Conservation (phyloP, 495 filamentous ascomycete genomes). For the Aspergillus carlsbadensis region DNA sequence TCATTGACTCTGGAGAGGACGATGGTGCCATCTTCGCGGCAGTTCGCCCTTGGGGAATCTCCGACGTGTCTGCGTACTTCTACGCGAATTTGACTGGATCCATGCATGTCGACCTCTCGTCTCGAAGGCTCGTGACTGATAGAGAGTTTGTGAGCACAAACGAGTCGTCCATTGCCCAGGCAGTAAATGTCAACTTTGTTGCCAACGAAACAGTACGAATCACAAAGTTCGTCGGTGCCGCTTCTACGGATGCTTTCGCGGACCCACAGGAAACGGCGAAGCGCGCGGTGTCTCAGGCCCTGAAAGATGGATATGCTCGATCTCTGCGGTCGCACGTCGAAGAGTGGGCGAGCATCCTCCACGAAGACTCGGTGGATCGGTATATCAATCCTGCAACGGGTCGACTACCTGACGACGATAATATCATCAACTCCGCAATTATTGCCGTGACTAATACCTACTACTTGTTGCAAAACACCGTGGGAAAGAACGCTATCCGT, state of each 20-base stretch:
- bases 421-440: constrained; percentile 62
- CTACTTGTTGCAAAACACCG: constrained; percentile 68
- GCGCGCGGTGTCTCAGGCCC: constrained; percentile 41
- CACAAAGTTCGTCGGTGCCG: constrained; percentile 59
- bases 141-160: constrained; percentile 52
- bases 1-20: constrained; percentile 50
- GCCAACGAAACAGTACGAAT: constrained; percentile 50
- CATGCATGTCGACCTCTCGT: constrained; percentile 44
- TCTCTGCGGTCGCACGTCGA: constrained; percentile 48
- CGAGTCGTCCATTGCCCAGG: constrained; percentile 60
- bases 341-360: constrained; percentile 57
- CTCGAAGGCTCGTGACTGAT: constrained; percentile 39
- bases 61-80: constrained; percentile 58
- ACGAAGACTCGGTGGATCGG: constrained; percentile 59
- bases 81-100: constrained; percentile 51
- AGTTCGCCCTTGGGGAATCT: constrained; percentile 54
- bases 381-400: constrained; percentile 58
- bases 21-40: constrained; percentile 54
- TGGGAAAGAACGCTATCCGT: constrained; percentile 51
- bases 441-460: constrained; percentile 65
- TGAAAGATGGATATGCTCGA: constrained; percentile 44
- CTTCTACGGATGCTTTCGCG: constrained; percentile 60
- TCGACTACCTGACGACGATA: constrained; percentile 55
- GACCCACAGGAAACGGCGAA: constrained; percentile 52
- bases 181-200: constrained; percentile 47